Conservation (phyloP, 2,329 filamentous ascomycete genomes). For the Colletotrichum graminicola region DNA sequence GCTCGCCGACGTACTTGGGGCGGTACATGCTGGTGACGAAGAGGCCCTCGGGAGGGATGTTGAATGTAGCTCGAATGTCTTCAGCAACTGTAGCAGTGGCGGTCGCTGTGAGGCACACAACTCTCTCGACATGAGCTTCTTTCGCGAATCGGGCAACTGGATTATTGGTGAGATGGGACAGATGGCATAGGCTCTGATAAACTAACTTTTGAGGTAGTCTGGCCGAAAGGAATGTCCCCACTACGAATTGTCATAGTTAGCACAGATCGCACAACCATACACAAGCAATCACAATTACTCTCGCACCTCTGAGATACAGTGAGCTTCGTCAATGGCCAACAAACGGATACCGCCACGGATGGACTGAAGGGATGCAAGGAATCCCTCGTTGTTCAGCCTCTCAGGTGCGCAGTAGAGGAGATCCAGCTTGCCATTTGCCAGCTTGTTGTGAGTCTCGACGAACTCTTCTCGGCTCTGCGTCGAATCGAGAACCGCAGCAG, state of each 20-base stretch:
- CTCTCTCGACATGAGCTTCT: constrained; percentile 68
- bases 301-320: constrained; percentile 65
- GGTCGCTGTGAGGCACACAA: constrained; percentile 71
- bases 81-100: constrained; percentile 68
- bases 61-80: constrained; percentile 66
- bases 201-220: constrained; percentile 62
- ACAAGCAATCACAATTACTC: no score
- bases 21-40: constrained; percentile 72
- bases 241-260: constrained; percentile 43
- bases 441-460: constrained; percentile 51
- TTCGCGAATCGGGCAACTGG: constrained; percentile 65
- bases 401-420: constrained; percentile 71
- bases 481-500: constrained; percentile 68
- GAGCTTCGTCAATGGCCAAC: constrained; percentile 69
- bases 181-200: background rate
- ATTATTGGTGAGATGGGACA: constrained; percentile 43
- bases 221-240: constrained; percentile 65
- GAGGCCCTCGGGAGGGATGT: constrained; percentile 61
- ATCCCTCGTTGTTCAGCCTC: constrained; percentile 71
- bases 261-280: background rate
- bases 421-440: constrained; percentile 61
- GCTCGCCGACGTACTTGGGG: constrained; percentile 56
- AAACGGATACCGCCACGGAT: constrained; percentile 68
- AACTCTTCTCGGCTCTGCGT: constrained; percentile 64
- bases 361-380: constrained; percentile 66